Conservation (phyloP, 257 asterid genomes). For the Henckelia pumila region DNA sequence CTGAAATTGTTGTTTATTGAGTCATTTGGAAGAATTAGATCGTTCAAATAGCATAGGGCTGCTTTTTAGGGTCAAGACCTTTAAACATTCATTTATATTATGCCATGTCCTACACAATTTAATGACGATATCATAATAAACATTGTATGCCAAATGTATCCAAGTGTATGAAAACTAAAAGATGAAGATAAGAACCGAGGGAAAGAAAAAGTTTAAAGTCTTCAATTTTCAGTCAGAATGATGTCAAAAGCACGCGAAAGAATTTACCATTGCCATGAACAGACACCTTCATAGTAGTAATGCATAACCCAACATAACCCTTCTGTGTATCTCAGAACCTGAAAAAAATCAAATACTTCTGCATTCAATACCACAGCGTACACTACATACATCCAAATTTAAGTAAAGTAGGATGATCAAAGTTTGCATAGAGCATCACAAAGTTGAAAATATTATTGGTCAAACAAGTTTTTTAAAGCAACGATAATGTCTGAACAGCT, state of each 20-base stretch:
- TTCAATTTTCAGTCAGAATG: background rate
- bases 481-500: slow-evolving; percentile 39
- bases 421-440: slow-evolving; percentile 14
- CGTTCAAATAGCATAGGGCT: background rate
- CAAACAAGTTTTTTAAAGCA: slow-evolving; percentile 14
- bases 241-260: slow-evolving; percentile 6
- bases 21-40: too few relatives aligned
- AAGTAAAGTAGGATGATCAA: background rate
- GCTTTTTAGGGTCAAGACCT: slow-evolving; percentile 7
- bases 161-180: too few relatives aligned
- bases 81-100: background rate
- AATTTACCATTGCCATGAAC: slow-evolving; percentile 93
- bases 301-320: slow-evolving; percentile 99
- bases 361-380: slow-evolving; percentile 7
- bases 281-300: slow-evolving; percentile 94
- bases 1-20: too few relatives aligned
- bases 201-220: background rate
- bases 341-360: slow-evolving; percentile 26
- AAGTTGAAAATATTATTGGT: slow-evolving; percentile 10
- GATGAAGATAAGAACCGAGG: too few relatives aligned
- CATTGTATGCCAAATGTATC: too few relatives aligned
- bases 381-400: background rate
- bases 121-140: background rate
- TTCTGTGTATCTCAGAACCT: slow-evolving; percentile 87
- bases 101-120: background rate